Conservation (phyloP, 176 grass and related monocot genomes). For the Phoenix roebelenii region DNA sequence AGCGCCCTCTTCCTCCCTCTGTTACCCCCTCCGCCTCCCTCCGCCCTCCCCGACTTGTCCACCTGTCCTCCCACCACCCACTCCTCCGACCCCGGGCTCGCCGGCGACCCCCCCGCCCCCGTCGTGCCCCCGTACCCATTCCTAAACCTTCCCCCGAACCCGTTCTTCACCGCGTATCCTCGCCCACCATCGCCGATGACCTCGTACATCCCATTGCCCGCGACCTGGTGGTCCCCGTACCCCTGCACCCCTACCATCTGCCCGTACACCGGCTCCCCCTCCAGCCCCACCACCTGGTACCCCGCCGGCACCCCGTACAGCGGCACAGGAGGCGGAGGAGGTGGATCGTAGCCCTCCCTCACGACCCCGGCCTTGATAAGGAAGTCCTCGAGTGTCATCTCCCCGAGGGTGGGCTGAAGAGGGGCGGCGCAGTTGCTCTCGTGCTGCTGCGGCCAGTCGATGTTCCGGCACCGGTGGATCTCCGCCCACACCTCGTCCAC, state of each 20-base stretch:
- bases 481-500: constrained; percentile 95
- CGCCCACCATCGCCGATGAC: no score
- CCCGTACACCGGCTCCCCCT: constrained; percentile 2
- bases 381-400: constrained; percentile 93
- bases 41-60: constrained; percentile 35
- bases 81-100: constrained; percentile 42
- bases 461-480: constrained; percentile 29
- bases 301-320: not conserved
- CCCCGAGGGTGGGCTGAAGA: constrained; percentile 64
- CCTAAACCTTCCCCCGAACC: constrained; percentile 16
- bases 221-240: constrained; percentile 15
- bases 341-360: constrained; percentile 18
- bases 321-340: not conserved
- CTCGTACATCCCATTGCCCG: no score
- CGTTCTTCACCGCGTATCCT: no score
- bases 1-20: constrained; percentile 24
- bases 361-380: constrained; percentile 66
- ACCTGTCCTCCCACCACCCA: constrained; percentile 29
- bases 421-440: not conserved
- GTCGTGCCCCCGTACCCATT: constrained; percentile 26
- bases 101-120: constrained; percentile 8
- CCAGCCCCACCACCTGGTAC: constrained; percentile 25
- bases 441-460: constrained; percentile 16
- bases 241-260: constrained; percentile 6
- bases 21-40: constrained; percentile 13